These are phyloP conservation scores for Trypanosomatidae sp. DNA, from an alignment of 208 protist species.

Conservation along the genomic window DNA sequence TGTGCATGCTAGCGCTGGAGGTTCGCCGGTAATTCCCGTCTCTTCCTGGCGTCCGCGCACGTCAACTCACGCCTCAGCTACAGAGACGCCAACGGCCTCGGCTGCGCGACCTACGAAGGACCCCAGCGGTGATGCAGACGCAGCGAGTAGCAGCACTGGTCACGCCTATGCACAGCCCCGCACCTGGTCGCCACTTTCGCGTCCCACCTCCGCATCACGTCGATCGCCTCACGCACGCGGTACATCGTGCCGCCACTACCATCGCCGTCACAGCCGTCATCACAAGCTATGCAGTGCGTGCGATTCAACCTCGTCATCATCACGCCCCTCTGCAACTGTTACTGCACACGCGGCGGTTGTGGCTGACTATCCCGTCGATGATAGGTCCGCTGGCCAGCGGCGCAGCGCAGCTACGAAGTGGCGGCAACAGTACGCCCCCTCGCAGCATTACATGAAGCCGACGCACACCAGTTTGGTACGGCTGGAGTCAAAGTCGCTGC, in stretches of 20 bases:
- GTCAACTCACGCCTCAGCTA: background rate
- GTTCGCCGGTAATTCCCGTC: background rate
- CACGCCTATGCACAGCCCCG: background rate
- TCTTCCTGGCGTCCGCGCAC: background rate
- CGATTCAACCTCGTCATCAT: background rate
- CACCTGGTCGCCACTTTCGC: background rate
- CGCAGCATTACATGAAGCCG: constrained; percentile 27
- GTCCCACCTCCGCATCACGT: background rate
- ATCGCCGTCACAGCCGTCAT: background rate
- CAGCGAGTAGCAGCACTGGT: background rate
- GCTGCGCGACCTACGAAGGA: background rate
- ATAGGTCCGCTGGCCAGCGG: background rate
- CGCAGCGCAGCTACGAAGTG: background rate
- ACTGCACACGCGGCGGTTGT: background rate
- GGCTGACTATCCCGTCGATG: background rate
- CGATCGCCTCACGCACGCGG: background rate
- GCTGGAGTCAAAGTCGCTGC: constrained; percentile 3
- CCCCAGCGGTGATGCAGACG: background rate
- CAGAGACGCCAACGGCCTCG: background rate
- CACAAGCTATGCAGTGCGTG: constrained; percentile 1
- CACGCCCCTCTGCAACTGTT: background rate
- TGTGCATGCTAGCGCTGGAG: background rate
- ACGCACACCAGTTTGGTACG: constrained; percentile 30
- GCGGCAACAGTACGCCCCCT: constrained; percentile 7
- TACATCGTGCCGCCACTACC: background rate